Conservation (phyloP, 2,329 filamentous ascomycete species). For the Akanthomyces lecanii region DNA sequence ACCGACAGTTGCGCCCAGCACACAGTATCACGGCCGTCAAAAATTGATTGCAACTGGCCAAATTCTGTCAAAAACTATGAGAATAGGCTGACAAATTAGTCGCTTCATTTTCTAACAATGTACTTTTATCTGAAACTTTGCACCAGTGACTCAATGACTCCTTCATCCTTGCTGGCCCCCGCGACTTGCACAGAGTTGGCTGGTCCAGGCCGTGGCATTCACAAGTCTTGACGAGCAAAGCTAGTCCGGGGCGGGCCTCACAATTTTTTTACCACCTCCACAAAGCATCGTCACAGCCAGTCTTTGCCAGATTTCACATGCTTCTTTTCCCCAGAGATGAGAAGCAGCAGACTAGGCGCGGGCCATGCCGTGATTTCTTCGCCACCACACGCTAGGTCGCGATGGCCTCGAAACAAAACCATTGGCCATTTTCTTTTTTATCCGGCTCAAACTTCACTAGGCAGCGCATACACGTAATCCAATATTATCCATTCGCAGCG, state of each 20-base stretch:
- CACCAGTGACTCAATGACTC: neutral
- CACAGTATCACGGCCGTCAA: no score
- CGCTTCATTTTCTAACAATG: neutral
- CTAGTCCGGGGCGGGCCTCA: neutral
- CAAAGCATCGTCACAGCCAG: neutral
- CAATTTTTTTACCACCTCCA: neutral
- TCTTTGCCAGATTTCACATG: no score
- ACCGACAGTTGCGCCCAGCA: no score
- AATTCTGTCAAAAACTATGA: neutral
- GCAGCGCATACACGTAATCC: no score
- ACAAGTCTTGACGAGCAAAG: neutral
- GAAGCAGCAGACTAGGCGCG: no score
- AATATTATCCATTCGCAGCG: no score
- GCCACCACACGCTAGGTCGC: no score
- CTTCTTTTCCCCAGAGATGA: neutral
- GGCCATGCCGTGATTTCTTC: no score
- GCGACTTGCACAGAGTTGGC: neutral
- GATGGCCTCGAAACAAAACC: no score
- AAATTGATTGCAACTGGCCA: no score
- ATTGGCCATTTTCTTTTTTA: no score
- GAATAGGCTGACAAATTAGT: neutral
- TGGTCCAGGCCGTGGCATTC: neutral
- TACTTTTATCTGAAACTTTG: neutral
- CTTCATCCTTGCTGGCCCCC: neutral
- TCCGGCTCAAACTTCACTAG: no score